Base-by-base conservation (phyloP, 495 filamentous ascomycete species). In the Venustampulla echinocandica region DNA sequence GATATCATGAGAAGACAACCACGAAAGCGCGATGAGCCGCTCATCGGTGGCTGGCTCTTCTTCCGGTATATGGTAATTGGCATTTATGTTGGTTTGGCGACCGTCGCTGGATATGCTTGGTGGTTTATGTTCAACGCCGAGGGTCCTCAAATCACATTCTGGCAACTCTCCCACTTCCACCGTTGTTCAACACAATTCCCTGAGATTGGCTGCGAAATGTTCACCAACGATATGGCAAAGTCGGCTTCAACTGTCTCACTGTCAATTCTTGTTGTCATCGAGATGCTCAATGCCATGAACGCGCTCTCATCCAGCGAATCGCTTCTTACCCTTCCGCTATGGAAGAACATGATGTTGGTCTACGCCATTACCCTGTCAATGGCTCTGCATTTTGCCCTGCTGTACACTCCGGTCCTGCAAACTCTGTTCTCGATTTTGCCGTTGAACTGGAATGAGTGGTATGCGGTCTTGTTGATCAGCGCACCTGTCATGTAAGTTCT, bases 201-300 rank as follows among this genome's bases (percentile, higher is more conserved):
- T 1, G 81, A 90, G 55, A 87, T 96, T 61, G 90, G 90, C 42
- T 99, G 93, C 65, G 71, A 82, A 55, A 99, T 99, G 76, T 99
- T 99, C 69, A 62, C 73, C 40, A 86, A 95, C 57, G 80, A 92
- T 51, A 85, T 87, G 77, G 75, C 87, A 49, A 92, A 87, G 64
- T 80, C 90, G 17, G 93, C 88, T 3, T 96, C 90, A n/a, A 99
- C 93, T 4, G 78, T 97, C 23, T 95, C 88, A 14, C 77, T 99
- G 27, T 93, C 68, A 27, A 84, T 84, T 60, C 76, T 99, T 20
- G 93, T 99, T 22, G 88, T 95, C 50, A 97, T 99, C 60, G 93
- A 99, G 73, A 99, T 99, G 93, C 71, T 99, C 55, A 99, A 99
- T 67, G 93, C 93, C 47, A 95, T 99, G 87, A 99, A 99, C 62